Evolutionary conservation across 495 filamentous ascomycete species (phyloP), one percentile per base, ranked within the genome.

Genomic region (Podospora didyma): DNA sequence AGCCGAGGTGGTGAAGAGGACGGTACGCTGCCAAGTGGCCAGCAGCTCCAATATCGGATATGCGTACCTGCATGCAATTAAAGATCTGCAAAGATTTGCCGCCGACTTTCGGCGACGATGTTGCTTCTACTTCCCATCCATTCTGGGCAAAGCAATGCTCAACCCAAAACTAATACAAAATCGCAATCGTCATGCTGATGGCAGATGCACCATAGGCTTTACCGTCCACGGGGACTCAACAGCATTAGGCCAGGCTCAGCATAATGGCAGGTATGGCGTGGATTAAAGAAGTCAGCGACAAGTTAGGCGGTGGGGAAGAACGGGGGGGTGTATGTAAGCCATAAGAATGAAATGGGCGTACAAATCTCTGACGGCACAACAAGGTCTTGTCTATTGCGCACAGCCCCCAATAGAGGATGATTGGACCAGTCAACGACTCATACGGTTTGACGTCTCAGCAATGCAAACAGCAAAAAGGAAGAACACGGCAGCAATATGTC

Each of bases 151-250:
- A 90, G 73, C 90, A 95, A 22, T 79, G 79, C 67, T 96, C 90
- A 7, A 96, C 81, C 92, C 92, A 96, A 54, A 86, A 80, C 89
- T 89, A 96, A 70, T 96, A 96, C 14, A 75, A 70, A 52, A 90
- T 82, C 2, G 89, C 89, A 55, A 95, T 73, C 17, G 64, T 61
- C 28, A 77, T 75, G 53, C 86, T 90, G 42, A 91, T 59, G 0
- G 76, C 75, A 44, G 92, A 73, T 0, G 86, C 80, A 3, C 83
- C 80, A 0, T 86, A 62, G 11, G 75, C 73, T 24, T 76, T 75
- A 91, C 82, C 0, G 86, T 87, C 88, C 89, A 96, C 0, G 92
- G 92, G 92, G 92, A 16, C 84, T 87, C 12, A 96, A 73, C 22
- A 94, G 73, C 0, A 96, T 74, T 2, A 92, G 63, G 64, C 92